Base-by-base conservation (phyloP, 192 early-diverging fungal species). In the Thoreauomyces humboldtii region DNA sequence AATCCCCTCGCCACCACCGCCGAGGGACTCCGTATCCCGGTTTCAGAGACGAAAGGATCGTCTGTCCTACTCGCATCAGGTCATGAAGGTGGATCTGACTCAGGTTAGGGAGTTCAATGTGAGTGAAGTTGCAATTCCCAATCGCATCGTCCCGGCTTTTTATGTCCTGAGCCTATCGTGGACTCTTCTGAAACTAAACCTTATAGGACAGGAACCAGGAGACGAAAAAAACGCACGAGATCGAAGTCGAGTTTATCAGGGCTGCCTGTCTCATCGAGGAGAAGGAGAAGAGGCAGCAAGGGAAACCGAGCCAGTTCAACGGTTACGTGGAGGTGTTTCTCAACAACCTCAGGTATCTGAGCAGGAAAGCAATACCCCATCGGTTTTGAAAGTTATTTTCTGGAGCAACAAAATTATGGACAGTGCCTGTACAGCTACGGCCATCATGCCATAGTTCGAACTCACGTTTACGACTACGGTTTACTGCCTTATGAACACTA, bases 41-140 rank as follows among this genome's bases (percentile, higher is more conserved):
- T 75, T 74, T 70, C 81, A 88, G 70, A 86, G 94, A 11, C 79
- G 89, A 59, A 97, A 97, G 71, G 91, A 97, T 63, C 81, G 94
- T 27, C 61, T 97, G 58, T 90, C 89, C 5, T 97, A 97, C 67
- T 77, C 81, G 25, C 90, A 91, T 75, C 85, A 90, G 52, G 76
- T 86, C n/a, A 84, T 92, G 59, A 84, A 85, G 61, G 82, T 97
- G 52, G 94, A 97, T 65, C 76, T 97, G 31, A 97, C 94, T 0
- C 91, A 94, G 72, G 92, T 94, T 32, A 83, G 75, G 43, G 65
- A 82, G 60, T 72, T 48, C 44, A 27, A 47, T 14, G 55, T 57
- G 25, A 9, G 38, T 9, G n/a, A n/a, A n/a, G n/a, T n/a, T n/a
- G n/a, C n/a, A n/a, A n/a, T n/a, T n/a, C n/a, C n/a, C n/a, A n/a